Conservation (phyloP, 192 early-diverging fungal species). For the Coemansia umbellata region DNA sequence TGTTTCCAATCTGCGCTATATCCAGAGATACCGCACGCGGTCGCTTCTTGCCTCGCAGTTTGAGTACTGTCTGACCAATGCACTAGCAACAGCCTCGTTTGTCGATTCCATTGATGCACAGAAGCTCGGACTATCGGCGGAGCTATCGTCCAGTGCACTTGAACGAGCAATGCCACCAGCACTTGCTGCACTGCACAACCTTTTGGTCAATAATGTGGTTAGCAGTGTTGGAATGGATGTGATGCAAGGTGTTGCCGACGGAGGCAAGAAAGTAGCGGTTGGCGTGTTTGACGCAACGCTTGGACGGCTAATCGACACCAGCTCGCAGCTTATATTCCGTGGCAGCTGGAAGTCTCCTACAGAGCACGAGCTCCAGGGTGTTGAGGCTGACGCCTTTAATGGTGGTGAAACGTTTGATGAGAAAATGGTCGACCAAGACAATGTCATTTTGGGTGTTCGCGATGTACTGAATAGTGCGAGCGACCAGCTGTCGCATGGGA, state of each 20-base stretch:
- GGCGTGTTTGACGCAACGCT: conserved; percentile 50
- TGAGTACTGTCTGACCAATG: conserved; percentile 51
- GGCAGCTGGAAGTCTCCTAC: conserved; percentile 21
- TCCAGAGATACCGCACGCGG: conserved; percentile 42
- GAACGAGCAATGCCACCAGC: conserved; percentile 23
- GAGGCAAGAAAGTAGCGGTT: conserved; percentile 44
- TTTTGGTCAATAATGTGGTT: conserved; percentile 34
- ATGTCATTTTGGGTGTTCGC: conserved; percentile 19
- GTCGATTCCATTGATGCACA: conserved; percentile 38
- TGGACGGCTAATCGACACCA: conserved; percentile 32
- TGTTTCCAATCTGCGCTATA: conserved; percentile 62
- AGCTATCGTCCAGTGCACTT: conserved; percentile 24
- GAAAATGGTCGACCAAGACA: not conserved
- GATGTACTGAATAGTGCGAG: conserved; percentile 23
- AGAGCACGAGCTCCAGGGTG: conserved; percentile 28
- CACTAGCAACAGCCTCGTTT: conserved; percentile 40
- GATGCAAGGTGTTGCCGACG: conserved; percentile 48
- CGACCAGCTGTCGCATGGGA: conserved; percentile 39
- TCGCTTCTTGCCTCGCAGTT: conserved; percentile 38
- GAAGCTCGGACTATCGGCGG: conserved; percentile 28
- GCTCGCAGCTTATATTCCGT: conserved; percentile 19
- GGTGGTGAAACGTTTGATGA: not conserved
- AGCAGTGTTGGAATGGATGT: conserved; percentile 44
- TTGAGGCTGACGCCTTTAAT: not conserved
- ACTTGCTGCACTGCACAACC: conserved; percentile 18